phyloP scores from a whole-genome alignment of 2,329 filamentous ascomycete species.

The Fusarium compactum region DNA sequence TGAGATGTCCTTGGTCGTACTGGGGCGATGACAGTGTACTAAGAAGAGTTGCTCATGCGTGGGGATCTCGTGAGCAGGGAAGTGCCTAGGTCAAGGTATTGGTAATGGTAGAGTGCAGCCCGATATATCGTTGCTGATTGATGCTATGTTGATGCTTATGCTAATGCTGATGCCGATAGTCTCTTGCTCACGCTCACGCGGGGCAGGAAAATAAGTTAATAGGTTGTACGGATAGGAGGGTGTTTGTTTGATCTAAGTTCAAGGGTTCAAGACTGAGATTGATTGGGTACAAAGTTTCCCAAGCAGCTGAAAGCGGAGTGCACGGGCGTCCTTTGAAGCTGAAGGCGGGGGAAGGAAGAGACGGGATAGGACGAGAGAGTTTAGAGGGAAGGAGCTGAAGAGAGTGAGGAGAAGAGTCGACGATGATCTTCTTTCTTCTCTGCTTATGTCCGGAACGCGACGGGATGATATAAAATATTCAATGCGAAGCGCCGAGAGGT shows the following conservation, averaged over 20 bases:
- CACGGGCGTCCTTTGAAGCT: slow-evolving; percentile 36
- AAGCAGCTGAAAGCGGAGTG: slow-evolving; percentile 27
- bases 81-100: neutral
- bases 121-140: slow-evolving; percentile 6
- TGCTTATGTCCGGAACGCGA: slow-evolving; percentile 10
- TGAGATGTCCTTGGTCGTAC: slow-evolving; percentile 26
- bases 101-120: neutral
- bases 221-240: slow-evolving; percentile 7
- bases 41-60: neutral
- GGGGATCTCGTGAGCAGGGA: slow-evolving; percentile 19
- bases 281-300: slow-evolving; percentile 15
- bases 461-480: slow-evolving; percentile 13
- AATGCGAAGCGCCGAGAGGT: slow-evolving; percentile 1
- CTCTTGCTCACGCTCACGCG: slow-evolving; percentile 34
- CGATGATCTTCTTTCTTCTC: neutral
- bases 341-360: slow-evolving; percentile 28
- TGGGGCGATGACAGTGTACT: slow-evolving; percentile 29
- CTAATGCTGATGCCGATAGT: slow-evolving; percentile 23
- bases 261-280: slow-evolving; percentile 13
- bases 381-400: neutral
- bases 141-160: slow-evolving; percentile 28
- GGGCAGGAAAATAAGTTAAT: slow-evolving; percentile 24
- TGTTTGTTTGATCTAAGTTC: slow-evolving; percentile 19
- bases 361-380: neutral
- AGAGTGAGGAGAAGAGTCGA: neutral